phyloP scores from a whole-genome alignment of 371 early-diverging fungal genomes.

The Haplosporangium sp. region DNA sequence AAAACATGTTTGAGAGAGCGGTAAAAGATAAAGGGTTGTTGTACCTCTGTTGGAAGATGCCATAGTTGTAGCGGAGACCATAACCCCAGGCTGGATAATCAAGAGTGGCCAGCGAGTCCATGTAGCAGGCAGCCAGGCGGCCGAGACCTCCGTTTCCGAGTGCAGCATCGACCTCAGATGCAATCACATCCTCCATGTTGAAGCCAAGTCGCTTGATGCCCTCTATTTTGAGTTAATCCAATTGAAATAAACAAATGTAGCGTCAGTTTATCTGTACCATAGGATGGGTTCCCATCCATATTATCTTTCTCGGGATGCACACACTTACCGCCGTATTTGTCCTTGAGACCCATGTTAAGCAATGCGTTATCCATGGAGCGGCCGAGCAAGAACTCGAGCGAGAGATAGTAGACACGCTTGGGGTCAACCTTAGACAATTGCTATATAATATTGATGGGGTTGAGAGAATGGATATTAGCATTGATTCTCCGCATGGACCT shows the following conservation, averaged over 20 bases:
- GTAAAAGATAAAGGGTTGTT: not conserved
- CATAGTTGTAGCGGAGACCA: conserved; percentile 90
- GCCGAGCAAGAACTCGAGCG: conserved; percentile 93
- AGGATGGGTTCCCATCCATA: not conserved
- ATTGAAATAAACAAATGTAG: not conserved
- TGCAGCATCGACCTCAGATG: conserved; percentile 92
- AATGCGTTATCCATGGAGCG: conserved; percentile 95
- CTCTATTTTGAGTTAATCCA: conserved; percentile 28
- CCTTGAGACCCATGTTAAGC: conserved; percentile 82
- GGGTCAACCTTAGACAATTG: conserved; percentile 64
- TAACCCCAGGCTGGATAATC: conserved; percentile 93
- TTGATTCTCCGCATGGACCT: not conserved
- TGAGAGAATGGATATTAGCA: too few relatives aligned
- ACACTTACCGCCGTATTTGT: conserved; percentile 65
- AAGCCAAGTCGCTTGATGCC: conserved; percentile 83
- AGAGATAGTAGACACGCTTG: conserved; percentile 94
- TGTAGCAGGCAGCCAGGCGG: conserved; percentile 90
- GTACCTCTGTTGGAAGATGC: conserved; percentile 91
- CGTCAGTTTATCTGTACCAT: not conserved
- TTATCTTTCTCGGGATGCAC: not conserved
- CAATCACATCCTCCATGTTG: conserved; percentile 86
- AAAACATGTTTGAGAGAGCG: not conserved
- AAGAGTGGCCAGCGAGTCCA: conserved; percentile 89
- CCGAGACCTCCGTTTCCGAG: conserved; percentile 95
- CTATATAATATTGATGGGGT: conserved; percentile 2